These are phyloP conservation scores for Trichoderma sp. DNA, from an alignment of 2,329 filamentous ascomycete species.

Conservation along the genomic window DNA sequence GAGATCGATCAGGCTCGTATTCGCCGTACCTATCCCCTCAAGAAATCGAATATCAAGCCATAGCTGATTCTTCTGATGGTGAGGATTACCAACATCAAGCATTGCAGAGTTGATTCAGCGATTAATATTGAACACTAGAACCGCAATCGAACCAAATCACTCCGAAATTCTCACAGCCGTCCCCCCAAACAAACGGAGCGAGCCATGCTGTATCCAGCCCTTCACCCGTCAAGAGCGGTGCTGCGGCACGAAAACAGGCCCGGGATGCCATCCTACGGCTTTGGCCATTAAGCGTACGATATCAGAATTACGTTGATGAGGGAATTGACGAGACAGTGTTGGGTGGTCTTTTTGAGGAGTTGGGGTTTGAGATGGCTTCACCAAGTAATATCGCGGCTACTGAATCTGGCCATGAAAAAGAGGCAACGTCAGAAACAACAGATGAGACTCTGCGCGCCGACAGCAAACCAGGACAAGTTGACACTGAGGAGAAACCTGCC, in stretches of 20 bases:
- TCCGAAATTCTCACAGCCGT: neutral
- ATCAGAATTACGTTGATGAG: constrained; percentile 68
- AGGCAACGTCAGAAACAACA: neutral
- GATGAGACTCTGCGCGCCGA: neutral
- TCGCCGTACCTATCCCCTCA: constrained; percentile 50
- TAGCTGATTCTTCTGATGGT: neutral
- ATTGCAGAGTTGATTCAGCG: neutral
- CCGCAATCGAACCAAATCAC: neutral
- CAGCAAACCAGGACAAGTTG: neutral
- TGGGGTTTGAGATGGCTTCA: constrained; percentile 53
- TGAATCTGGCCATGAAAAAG: neutral
- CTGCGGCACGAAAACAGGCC: constrained; percentile 55
- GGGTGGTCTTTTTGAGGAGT: constrained; percentile 61
- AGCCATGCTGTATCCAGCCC: neutral
- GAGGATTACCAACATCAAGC: neutral
- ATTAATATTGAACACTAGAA: neutral
- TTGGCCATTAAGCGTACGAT: constrained; percentile 65
- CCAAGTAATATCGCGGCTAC: neutral
- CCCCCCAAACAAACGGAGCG: neutral
- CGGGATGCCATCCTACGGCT: constrained; percentile 65
- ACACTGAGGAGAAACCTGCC: neutral
- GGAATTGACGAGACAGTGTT: constrained; percentile 65
- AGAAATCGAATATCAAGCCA: constrained; percentile 37
- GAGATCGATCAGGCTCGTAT: constrained; percentile 51
- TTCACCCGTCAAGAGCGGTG: constrained; percentile 19